A percentile compares a stretch with the other conserved stretches of the same genome.
Evolutionary conservation across 1,139 yeast genomes (phyloP).

Genomic region (Eremothecium coryli): DNA sequence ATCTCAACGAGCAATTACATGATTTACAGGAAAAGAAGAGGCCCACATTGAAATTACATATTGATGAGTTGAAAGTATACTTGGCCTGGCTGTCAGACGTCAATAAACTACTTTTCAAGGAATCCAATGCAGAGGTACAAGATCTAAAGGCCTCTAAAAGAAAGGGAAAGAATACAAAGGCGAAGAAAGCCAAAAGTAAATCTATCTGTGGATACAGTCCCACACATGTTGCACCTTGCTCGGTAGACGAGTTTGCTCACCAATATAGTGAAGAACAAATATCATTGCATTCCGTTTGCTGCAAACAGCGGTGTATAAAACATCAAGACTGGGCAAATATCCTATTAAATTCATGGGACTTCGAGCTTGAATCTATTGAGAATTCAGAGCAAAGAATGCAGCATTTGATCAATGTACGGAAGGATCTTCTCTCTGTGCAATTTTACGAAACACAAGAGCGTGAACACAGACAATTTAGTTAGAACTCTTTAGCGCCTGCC

Average conservation of each 20-base stretch:
- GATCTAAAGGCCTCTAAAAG: slow-evolving; percentile 7
- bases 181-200: slow-evolving; percentile 11
- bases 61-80: slow-evolving; percentile 20
- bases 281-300: slow-evolving; percentile 17
- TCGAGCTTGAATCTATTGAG: slow-evolving; percentile 18
- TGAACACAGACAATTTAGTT: too few species aligned
- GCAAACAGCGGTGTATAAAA: slow-evolving; percentile 21
- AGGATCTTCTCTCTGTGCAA: slow-evolving; percentile 23
- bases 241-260: slow-evolving; percentile 16
- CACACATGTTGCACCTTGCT: slow-evolving; percentile 12
- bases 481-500: too few species aligned
- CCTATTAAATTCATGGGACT: slow-evolving; percentile 13
- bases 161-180: slow-evolving; percentile 13
- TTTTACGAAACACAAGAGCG: slow-evolving; percentile 19
- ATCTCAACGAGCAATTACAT: slow-evolving; percentile 15
- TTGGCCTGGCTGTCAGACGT: slow-evolving; percentile 27
- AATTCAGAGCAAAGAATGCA: slow-evolving; percentile 21
- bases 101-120: slow-evolving; percentile 16
- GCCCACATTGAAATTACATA: slow-evolving; percentile 15
- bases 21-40: slow-evolving; percentile 13
- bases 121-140: slow-evolving; percentile 13
- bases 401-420: slow-evolving; percentile 21
- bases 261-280: slow-evolving; percentile 10
- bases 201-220: slow-evolving; percentile 25
- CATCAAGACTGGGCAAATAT: slow-evolving; percentile 28